Conservation (phyloP, 2,329 filamentous ascomycete genomes). For the Aspergillus oerlinghausenensis region DNA sequence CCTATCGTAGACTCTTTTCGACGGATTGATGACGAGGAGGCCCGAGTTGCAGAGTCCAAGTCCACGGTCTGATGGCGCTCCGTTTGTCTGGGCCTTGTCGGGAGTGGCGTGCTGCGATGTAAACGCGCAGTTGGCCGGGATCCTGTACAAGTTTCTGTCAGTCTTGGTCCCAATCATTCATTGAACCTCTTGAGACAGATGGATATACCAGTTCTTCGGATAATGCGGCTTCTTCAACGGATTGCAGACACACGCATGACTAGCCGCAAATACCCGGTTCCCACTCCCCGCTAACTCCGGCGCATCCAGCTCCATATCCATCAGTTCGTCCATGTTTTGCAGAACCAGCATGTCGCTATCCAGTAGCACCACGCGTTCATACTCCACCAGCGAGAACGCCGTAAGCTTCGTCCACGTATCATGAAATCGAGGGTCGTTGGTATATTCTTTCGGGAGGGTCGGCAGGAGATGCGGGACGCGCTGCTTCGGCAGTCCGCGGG, state of each 20-base stretch:
- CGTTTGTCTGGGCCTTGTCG: slow-evolving; percentile 28
- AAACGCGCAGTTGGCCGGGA: slow-evolving; percentile 58
- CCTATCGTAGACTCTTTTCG: slow-evolving; percentile 47
- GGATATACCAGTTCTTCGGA: slow-evolving; percentile 61
- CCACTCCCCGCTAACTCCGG: slow-evolving; percentile 49
- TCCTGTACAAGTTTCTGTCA: slow-evolving; percentile 2
- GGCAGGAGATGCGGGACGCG: slow-evolving; percentile 70
- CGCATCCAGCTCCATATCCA: slow-evolving; percentile 70
- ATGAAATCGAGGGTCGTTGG: slow-evolving; percentile 76
- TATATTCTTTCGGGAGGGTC: slow-evolving; percentile 60
- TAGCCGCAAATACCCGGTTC: slow-evolving; percentile 70
- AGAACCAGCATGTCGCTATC: slow-evolving; percentile 84
- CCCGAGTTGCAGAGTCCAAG: slow-evolving; percentile 58
- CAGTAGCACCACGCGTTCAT: slow-evolving; percentile 73
- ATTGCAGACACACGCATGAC: slow-evolving; percentile 83
- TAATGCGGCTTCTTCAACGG: slow-evolving; percentile 75
- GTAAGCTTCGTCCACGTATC: slow-evolving; percentile 87
- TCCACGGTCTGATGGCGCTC: slow-evolving; percentile 48
- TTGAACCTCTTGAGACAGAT: neutral
- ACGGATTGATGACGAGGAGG: slow-evolving; percentile 58
- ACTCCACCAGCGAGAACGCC: slow-evolving; percentile 71
- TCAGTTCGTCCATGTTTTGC: slow-evolving; percentile 86
- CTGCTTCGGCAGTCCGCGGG: slow-evolving; percentile 65
- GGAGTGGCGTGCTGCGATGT: slow-evolving; percentile 51
- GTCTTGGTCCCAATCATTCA: slow-evolving; percentile 2